These are phyloP conservation scores for Neoboletus magnificus DNA, from an alignment of 768 basidiomycete genomes.

Conservation along the genomic window DNA sequence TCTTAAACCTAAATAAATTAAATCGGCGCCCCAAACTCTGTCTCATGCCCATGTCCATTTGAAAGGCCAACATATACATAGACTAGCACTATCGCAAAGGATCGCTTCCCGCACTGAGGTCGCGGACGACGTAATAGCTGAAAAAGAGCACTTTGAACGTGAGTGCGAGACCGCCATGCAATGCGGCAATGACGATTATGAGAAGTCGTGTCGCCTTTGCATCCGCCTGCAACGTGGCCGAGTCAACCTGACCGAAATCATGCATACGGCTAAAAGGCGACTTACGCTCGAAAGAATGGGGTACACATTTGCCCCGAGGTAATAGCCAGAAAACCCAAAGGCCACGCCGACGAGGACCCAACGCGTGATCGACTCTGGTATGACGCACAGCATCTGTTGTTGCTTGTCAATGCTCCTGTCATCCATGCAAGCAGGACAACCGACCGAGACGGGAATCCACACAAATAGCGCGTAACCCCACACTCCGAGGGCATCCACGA, in stretches of 20 bases:
- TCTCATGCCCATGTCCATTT: no score
- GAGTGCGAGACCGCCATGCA: conserved; percentile 81
- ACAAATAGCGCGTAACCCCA: conserved; percentile 84
- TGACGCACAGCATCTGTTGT: conserved; percentile 74
- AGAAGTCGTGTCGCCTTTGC: conserved; percentile 82
- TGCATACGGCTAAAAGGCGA: conserved; percentile 9
- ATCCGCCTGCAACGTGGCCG: conserved; percentile 56
- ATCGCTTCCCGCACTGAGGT: conserved; percentile 32
- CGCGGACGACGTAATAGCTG: conserved; percentile 47
- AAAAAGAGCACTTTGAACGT: conserved; percentile 78
- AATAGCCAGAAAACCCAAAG: conserved; percentile 81
- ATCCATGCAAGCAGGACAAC: conserved; percentile 23
- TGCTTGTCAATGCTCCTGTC: not conserved
- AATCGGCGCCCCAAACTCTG: no score
- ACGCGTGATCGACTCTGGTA: conserved; percentile 77
- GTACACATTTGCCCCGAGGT: conserved; percentile 81
- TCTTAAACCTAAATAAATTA: no score
- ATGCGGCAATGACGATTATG: conserved; percentile 65
- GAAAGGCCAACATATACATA: no score
- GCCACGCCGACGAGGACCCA: conserved; percentile 76
- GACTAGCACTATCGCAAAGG: conserved; percentile 15
- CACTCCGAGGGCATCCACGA: conserved; percentile 76
- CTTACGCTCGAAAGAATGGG: conserved; percentile 83
- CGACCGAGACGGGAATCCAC: conserved; percentile 84
- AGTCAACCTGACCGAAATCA: not conserved